Evolutionary conservation across 164 flowering plant genomes (phyloP).

Genomic region (Paratinospora sagittata): DNA sequence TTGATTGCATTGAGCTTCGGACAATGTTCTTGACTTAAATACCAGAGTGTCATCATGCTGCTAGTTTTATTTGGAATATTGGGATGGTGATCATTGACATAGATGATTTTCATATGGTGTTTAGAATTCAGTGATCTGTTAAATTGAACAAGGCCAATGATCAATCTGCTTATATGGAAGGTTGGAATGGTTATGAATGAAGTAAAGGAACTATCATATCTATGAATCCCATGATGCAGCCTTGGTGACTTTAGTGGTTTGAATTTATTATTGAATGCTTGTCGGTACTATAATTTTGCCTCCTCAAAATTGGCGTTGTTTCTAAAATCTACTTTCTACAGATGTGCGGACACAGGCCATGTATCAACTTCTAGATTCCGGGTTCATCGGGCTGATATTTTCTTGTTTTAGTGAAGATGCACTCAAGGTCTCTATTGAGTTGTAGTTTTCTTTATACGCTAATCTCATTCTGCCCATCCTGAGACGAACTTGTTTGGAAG

Average conservation of each 20-base stretch:
- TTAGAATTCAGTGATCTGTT: too few relatives aligned
- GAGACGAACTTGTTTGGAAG: not conserved
- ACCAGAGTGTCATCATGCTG: not conserved
- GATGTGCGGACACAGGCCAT: slow-evolving; percentile 97
- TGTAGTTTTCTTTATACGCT: not conserved
- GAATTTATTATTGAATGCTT: not conserved
- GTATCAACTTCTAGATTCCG: slow-evolving; percentile 97
- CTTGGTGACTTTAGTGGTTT: not conserved
- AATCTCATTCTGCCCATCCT: slow-evolving; percentile 3
- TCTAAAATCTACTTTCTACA: slow-evolving; percentile 29
- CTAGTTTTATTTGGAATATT: not conserved
- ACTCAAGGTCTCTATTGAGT: slow-evolving; percentile 51
- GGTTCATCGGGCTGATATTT: slow-evolving; percentile 95
- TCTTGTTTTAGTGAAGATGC: slow-evolving; percentile 97
- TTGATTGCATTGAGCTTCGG: not conserved
- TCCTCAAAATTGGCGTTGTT: slow-evolving; percentile 8
- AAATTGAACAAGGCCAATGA: too few relatives aligned
- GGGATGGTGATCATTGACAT: not conserved
- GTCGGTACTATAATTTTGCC: too few relatives aligned
- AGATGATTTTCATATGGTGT: not conserved
- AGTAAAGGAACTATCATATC: too few relatives aligned
- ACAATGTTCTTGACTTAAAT: not conserved
- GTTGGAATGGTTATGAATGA: too few relatives aligned
- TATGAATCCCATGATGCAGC: too few relatives aligned
- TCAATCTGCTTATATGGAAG: too few relatives aligned